These are phyloP conservation scores for Isoetes taiwanensis DNA, from an alignment of 75 land plant genomes.

Conservation along the genomic window DNA sequence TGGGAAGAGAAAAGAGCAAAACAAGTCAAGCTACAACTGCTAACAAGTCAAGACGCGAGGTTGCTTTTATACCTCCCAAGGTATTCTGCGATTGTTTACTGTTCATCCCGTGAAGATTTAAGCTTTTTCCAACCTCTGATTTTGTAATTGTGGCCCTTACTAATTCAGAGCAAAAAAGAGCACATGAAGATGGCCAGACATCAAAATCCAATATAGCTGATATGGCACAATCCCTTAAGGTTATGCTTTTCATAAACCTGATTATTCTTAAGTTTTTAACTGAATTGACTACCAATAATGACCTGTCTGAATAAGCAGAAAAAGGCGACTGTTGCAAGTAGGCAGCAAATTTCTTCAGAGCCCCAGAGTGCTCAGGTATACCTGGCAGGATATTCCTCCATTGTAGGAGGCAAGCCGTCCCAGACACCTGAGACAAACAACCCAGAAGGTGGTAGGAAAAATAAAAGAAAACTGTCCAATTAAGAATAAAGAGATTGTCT, in stretches of 20 bases:
- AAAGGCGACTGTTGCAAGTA: constrained; percentile 35
- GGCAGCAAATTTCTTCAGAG: constrained; percentile 15
- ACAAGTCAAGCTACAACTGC: constrained; percentile 65
- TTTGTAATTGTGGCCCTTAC: too few species aligned
- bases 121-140: neutral
- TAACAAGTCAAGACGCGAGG: constrained; percentile 79
- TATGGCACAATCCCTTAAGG: constrained; percentile 60
- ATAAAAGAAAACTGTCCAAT: too few species aligned
- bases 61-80: constrained; percentile 86
- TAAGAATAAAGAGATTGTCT: too few species aligned
- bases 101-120: neutral
- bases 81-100: constrained; percentile 20
- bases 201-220: constrained; percentile 35
- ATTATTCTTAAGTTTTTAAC: too few species aligned
- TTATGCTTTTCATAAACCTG: constrained; percentile 7
- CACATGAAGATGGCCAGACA: too few species aligned
- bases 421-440: too few species aligned
- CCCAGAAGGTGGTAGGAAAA: too few species aligned
- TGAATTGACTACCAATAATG: neutral
- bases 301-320: constrained; percentile 22
- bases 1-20: constrained; percentile 81
- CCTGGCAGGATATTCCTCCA: too few species aligned
- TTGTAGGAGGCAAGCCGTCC: too few species aligned
- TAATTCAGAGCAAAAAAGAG: constrained; percentile 4
- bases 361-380: constrained; percentile 32